A percentile compares a stretch with the other conserved stretches of the same genome.
These are phyloP conservation scores for Sclerotinia nivalis DNA, from an alignment of 2,329 filamentous ascomycete genomes.

Conservation along the genomic window DNA sequence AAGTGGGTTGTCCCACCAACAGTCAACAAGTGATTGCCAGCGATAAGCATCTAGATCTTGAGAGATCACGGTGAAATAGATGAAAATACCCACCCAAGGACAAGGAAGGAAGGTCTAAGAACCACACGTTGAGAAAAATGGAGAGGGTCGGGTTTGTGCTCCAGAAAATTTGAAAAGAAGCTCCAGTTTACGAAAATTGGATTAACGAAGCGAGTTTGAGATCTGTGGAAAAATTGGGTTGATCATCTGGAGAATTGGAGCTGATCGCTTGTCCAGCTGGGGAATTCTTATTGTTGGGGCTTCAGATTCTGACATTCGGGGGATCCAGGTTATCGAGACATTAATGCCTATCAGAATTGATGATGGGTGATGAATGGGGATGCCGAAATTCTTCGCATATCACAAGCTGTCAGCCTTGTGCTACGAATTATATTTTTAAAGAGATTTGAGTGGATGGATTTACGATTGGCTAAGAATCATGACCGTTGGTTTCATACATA, in stretches of 20 bases:
- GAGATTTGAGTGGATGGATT: background rate
- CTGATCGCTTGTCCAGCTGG: slow-evolving; percentile 12
- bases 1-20: slow-evolving; percentile 16
- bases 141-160: slow-evolving; percentile 8
- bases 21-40: background rate
- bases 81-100: background rate
- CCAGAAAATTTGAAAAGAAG: background rate
- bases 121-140: slow-evolving; percentile 12
- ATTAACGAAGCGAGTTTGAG: slow-evolving; percentile 1
- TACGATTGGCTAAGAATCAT: slow-evolving; percentile 1
- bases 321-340: background rate
- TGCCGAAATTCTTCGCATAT: background rate
- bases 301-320: background rate
- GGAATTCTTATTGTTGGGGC: slow-evolving; percentile 15
- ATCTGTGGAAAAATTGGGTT: slow-evolving; percentile 12
- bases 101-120: background rate
- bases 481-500: background rate
- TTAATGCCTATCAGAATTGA: background rate
- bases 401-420: slow-evolving; percentile 14
- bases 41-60: slow-evolving; percentile 1
- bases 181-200: slow-evolving; percentile 10
- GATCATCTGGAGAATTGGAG: slow-evolving; percentile 23
- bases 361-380: background rate
- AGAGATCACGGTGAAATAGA: background rate
- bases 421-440: background rate